Percentiles rank a stretch among this genome's conserved stretches.
Conservation (phyloP, 225 moss, liverwort and hornwort species). For the Bryoerythrophyllum caledonicum region DNA sequence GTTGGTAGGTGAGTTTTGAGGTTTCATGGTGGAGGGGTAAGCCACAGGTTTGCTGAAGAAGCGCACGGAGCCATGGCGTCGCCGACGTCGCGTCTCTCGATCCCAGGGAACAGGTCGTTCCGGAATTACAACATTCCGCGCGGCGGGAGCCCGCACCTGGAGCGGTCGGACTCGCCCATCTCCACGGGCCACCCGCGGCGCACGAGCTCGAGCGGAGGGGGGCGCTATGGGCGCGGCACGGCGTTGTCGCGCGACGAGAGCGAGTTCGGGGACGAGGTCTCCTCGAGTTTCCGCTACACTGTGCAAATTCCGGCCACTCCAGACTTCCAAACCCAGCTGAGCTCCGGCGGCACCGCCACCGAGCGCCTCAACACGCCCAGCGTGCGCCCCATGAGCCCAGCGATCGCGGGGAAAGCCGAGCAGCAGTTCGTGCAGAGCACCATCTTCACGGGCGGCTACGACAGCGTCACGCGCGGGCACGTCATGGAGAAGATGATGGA, state of each 20-base stretch:
- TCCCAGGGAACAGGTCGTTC: constrained; percentile 49
- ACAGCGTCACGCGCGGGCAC: constrained; percentile 74
- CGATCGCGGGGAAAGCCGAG: constrained; percentile 76
- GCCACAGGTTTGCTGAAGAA: background rate
- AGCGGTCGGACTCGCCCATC: constrained; percentile 48
- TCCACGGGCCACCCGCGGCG: constrained; percentile 59
- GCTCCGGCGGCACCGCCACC: constrained; percentile 27
- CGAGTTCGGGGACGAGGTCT: constrained; percentile 71
- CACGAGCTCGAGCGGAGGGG: constrained; percentile 51
- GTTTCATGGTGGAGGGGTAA: constrained; percentile 52
- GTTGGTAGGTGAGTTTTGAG: constrained; percentile 1
- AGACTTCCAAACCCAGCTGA: constrained; percentile 62
- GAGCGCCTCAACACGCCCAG: constrained; percentile 10
- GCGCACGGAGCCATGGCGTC: constrained; percentile 41
- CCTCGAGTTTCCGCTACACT: constrained; percentile 70
- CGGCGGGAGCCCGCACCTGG: constrained; percentile 44
- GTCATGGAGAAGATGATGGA: constrained; percentile 93
- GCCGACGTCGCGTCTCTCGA: constrained; percentile 42
- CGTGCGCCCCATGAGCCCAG: constrained; percentile 53
- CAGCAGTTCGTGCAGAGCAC: constrained; percentile 94
- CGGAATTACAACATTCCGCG: constrained; percentile 49
- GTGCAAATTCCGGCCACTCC: constrained; percentile 87
- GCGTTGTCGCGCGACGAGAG: constrained; percentile 63
- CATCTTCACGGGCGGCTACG: constrained; percentile 82
- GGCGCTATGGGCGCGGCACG: constrained; percentile 56